Conservation (phyloP, 208 protist species). For the Trypanosoma brucei region DNA sequence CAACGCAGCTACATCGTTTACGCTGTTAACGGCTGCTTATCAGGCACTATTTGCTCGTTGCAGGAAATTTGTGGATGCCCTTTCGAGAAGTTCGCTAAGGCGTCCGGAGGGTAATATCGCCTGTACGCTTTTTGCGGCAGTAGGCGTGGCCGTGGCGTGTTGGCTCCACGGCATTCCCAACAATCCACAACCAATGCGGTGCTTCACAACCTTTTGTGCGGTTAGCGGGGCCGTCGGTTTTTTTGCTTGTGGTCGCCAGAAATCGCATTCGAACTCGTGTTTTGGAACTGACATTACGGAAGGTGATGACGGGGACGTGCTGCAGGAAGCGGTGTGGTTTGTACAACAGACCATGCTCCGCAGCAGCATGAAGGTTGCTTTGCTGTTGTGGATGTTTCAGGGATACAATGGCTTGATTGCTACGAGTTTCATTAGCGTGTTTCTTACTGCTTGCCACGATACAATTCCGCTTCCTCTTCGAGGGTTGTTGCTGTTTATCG, state of each 20-base stretch:
- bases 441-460: slow-evolving; percentile 15
- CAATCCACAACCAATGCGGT: slow-evolving; percentile 10
- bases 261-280: not conserved
- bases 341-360: slow-evolving; percentile 41
- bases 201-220: slow-evolving; percentile 18
- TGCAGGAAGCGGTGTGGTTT: slow-evolving; percentile 27
- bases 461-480: slow-evolving; percentile 13
- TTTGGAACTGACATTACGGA: not conserved
- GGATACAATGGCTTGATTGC: slow-evolving; percentile 19
- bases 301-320: not conserved
- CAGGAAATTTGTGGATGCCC: not conserved
- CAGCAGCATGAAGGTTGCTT: slow-evolving; percentile 42
- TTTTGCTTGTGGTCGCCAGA: slow-evolving; percentile 11
- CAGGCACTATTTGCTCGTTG: slow-evolving; percentile 13
- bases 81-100: not conserved
- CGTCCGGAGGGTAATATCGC: not conserved
- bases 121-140: not conserved
- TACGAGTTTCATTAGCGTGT: slow-evolving; percentile 18
- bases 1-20: slow-evolving; percentile 11
- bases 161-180: not conserved
- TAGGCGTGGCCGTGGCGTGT: slow-evolving; percentile 11
- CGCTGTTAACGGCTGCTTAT: slow-evolving; percentile 17
- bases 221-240: slow-evolving; percentile 9
- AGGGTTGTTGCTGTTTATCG: slow-evolving; percentile 14
- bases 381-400: slow-evolving; percentile 34